phyloP scores from a whole-genome alignment of 2,329 filamentous ascomycete genomes.

The Fusarium foetens region DNA sequence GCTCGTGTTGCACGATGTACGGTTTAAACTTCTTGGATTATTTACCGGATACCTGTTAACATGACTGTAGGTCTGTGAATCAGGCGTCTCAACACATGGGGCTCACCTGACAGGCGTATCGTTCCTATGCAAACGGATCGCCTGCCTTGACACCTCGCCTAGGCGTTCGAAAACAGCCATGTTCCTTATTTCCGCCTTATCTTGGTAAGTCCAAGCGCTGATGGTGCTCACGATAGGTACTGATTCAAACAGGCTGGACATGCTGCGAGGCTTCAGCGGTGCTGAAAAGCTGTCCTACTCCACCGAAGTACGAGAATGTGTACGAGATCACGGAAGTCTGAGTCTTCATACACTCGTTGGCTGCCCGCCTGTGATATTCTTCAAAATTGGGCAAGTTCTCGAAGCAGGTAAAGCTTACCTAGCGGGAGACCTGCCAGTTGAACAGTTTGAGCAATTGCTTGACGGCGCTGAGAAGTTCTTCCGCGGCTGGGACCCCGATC shows the following conservation, averaged over 20 bases:
- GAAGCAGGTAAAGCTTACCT: conserved; percentile 36
- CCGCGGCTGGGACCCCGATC: conserved; percentile 40
- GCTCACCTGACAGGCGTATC: conserved; percentile 44
- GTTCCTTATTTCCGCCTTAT: conserved; percentile 42
- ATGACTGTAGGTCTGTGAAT: conserved; percentile 39
- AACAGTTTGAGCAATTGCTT: conserved; percentile 28
- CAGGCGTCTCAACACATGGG: conserved; percentile 43
- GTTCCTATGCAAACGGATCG: conserved; percentile 43
- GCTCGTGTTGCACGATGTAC: conserved; percentile 40
- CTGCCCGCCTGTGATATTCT: conserved; percentile 43
- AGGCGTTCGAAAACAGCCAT: conserved; percentile 31
- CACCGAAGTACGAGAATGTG: conserved; percentile 37
- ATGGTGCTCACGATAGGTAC: rapidly evolving
- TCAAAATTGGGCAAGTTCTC: conserved; percentile 40
- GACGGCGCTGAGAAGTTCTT: conserved; percentile 40
- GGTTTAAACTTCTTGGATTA: no score
- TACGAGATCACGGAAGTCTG: conserved; percentile 36
- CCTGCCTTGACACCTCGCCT: conserved; percentile 11
- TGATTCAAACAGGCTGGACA: conserved; percentile 39
- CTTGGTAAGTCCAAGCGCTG: conserved; percentile 31
- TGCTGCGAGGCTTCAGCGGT: conserved; percentile 46
- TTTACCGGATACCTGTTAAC: no score
- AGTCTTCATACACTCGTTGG: conserved; percentile 44
- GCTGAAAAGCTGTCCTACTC: conserved; percentile 47
- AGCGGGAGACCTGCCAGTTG: background rate